These are phyloP conservation scores for Neonectria ditissima DNA, from an alignment of 2,329 filamentous ascomycete species.

Conservation along the genomic window DNA sequence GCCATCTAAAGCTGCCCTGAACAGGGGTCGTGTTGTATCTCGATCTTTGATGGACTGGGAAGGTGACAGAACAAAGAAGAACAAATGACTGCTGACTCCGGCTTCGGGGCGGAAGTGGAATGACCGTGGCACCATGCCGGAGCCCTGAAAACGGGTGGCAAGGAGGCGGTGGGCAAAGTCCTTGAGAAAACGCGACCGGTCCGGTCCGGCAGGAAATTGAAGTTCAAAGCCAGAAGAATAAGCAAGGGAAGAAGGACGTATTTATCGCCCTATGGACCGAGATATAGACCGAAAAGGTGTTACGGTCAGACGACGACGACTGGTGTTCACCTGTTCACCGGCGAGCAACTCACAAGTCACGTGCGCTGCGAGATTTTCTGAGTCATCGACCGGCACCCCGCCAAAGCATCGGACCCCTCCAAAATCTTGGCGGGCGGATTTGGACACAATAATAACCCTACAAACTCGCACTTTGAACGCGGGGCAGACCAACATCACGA, in stretches of 20 bases:
- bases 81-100: constrained; percentile 25
- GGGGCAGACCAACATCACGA: constrained; percentile 8
- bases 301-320: background rate
- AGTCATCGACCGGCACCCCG: constrained; percentile 43
- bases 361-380: constrained; percentile 31
- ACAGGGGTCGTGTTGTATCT: constrained; percentile 3
- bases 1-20: background rate
- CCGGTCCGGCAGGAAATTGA: constrained; percentile 11
- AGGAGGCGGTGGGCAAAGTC: constrained; percentile 7
- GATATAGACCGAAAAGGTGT: background rate
- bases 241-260: constrained; percentile 1
- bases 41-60: constrained; percentile 1
- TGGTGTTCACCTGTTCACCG: constrained; percentile 15
- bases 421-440: constrained; percentile 33
- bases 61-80: background rate
- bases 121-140: constrained; percentile 31
- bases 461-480: constrained; percentile 28
- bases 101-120: constrained; percentile 37
- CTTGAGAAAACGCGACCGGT: background rate
- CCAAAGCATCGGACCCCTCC: constrained; percentile 45
- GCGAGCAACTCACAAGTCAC: constrained; percentile 27
- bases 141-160: constrained; percentile 12
- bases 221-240: background rate
- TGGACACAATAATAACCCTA: constrained; percentile 33
- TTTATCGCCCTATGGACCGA: background rate